A percentile compares a stretch with the other conserved stretches of the same genome.
These are phyloP conservation scores for Barnettozyma pratensis DNA, from an alignment of 805 yeast genomes.

Conservation along the genomic window DNA sequence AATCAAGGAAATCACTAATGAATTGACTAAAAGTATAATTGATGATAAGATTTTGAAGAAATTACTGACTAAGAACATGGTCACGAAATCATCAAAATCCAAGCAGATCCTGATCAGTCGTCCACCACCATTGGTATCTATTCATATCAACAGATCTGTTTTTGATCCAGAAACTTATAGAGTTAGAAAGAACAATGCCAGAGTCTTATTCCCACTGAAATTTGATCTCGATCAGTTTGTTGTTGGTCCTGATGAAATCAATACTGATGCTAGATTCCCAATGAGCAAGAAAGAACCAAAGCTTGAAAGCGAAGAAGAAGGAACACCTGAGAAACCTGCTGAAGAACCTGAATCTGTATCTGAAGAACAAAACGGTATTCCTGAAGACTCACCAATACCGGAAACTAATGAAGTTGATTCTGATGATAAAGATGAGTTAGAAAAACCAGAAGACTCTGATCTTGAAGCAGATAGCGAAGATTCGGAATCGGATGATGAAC, in stretches of 20 bases:
- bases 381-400: too few species aligned
- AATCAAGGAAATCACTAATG: slow-evolving; percentile 43
- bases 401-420: too few species aligned
- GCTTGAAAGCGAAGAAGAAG: slow-evolving; percentile 1
- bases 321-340: slow-evolving; percentile 3
- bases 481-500: slow-evolving; percentile 5
- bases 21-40: slow-evolving; percentile 61
- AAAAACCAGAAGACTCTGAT: slow-evolving; percentile 1
- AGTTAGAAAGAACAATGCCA: slow-evolving; percentile 79
- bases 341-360: neutral
- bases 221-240: slow-evolving; percentile 67
- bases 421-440: slow-evolving; percentile 12
- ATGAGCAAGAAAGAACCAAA: slow-evolving; percentile 46
- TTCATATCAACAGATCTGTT: slow-evolving; percentile 90
- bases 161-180: slow-evolving; percentile 83
- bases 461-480: slow-evolving; percentile 7
- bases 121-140: slow-evolving; percentile 77
- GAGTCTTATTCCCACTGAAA: slow-evolving; percentile 68
- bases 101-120: slow-evolving; percentile 77
- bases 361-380: neutral
- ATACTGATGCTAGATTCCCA: slow-evolving; percentile 73
- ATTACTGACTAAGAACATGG: slow-evolving; percentile 69
- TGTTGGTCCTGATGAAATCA: slow-evolving; percentile 63
- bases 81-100: slow-evolving; percentile 71
- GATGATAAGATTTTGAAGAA: slow-evolving; percentile 74